Evolutionary conservation across 179 eudicot genomes (phyloP), one percentile per base, ranked within the genome.

Genomic region (Heliamphora pulchella): DNA sequence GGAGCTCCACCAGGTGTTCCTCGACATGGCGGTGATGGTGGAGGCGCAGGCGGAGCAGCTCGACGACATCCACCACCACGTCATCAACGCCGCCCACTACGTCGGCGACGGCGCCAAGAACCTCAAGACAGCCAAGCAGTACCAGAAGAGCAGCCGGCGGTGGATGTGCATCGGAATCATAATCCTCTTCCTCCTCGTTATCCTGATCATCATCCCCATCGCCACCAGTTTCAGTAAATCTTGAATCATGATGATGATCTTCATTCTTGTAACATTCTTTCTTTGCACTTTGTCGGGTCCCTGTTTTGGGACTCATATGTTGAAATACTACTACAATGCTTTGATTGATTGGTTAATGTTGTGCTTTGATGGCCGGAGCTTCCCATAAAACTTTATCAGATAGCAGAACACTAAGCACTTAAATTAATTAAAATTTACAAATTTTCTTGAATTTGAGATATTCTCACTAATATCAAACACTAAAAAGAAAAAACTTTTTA

Each of bases 21-120:
- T 95, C 5, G 98, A 95, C 89, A 95, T 95, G 98, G 89, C 98
- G 0, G 98, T 95, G 81, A 90, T 95, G 97, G 98, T 95, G 62
- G 97, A 93, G 85, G 88, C 94, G 0, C 98, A 93, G 48, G 98
- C 97, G 5, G 98, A 95, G 84, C 91, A 95, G 65, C 89, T 93
- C 91, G 98, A 95, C 63, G 89, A 95, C 80, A 95, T 95, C 51
- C 91, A 95, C 75, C 97, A 95, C 83, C 97, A 95, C 79, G 98
- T 95, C 17, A 76, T 89, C 62, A 95, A 91, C 62, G 94, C 97
- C 0, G 86, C 89, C 0, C 84, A 91, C 15, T 95, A 95, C 77
- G 95, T 95, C 0, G 79, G 75, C 67, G 94, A 87, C 71, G 98
- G 97, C 11, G 73, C 83, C 0, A 89, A 89, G 39, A 84, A 90